A percentile compares a stretch with the other conserved stretches of the same genome.
These are phyloP conservation scores for Penicillium waksmanii DNA, from an alignment of 495 filamentous ascomycete genomes.

Conservation along the genomic window DNA sequence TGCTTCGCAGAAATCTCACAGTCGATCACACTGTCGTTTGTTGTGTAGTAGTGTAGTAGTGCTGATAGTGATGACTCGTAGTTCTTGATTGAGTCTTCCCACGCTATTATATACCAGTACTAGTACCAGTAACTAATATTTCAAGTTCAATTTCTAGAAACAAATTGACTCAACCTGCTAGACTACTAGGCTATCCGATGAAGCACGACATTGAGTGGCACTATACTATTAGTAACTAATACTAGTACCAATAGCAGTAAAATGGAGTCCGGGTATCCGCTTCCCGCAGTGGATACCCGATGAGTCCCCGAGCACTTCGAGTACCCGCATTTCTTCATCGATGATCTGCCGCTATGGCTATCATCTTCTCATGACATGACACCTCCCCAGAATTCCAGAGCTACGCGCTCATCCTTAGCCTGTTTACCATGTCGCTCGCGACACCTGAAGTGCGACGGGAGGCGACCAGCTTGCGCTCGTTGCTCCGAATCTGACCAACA, in stretches of 20 bases:
- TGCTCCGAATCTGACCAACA: constrained; percentile 22
- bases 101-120: background rate
- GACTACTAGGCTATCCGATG: background rate
- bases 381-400: constrained; percentile 9
- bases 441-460: constrained; percentile 28
- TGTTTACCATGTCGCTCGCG: constrained; percentile 30
- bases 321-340: constrained; percentile 6
- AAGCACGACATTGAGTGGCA: too few relatives aligned
- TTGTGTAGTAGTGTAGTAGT: too few relatives aligned
- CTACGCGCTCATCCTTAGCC: constrained; percentile 25
- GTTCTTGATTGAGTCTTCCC: background rate
- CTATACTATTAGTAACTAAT: too few relatives aligned
- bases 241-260: too few relatives aligned
- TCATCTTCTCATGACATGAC: constrained; percentile 3
- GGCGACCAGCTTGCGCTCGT: constrained; percentile 22
- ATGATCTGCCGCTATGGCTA: background rate
- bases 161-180: background rate
- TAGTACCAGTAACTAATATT: too few relatives aligned
- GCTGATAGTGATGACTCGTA: too few relatives aligned
- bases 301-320: background rate
- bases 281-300: background rate
- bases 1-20: too few relatives aligned
- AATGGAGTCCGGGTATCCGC: background rate
- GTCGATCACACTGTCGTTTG: too few relatives aligned
- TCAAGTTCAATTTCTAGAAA: background rate